These are phyloP conservation scores for Mycocentrospora acerina DNA, from an alignment of 2,329 filamentous ascomycete species.

Conservation along the genomic window DNA sequence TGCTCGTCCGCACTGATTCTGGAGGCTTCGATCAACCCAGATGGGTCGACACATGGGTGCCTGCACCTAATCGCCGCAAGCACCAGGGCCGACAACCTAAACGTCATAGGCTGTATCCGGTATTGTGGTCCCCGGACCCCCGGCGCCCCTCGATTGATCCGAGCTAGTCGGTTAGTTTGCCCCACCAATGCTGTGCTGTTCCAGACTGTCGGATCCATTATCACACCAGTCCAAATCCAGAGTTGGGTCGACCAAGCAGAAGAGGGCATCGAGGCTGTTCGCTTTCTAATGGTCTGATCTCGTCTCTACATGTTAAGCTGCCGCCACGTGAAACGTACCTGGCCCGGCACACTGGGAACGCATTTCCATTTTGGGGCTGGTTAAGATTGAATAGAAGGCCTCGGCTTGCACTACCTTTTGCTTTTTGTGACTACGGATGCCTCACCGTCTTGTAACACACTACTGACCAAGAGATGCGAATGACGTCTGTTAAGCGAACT, in stretches of 20 bases:
- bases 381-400: no score
- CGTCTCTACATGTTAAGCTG: no score
- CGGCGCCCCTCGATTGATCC: constrained; percentile 17
- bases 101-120: constrained; percentile 29
- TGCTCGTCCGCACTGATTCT: background rate
- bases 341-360: no score
- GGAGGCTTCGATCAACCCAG: background rate
- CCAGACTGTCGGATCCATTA: constrained; percentile 35
- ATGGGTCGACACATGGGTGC: constrained; percentile 1
- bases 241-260: no score
- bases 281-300: no score
- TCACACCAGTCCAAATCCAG: no score
- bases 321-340: no score
- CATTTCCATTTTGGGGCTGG: background rate
- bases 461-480: no score
- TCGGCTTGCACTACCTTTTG: background rate
- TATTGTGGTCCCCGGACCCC: constrained; percentile 26
- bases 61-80: constrained; percentile 7
- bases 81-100: constrained; percentile 12
- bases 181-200: constrained; percentile 27
- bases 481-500: no score
- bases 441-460: background rate
- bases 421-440: background rate
- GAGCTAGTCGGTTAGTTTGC: constrained; percentile 30
- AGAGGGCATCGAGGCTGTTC: background rate